Base-by-base conservation (phyloP, 441 rosid genomes). In the Gossypium lobatum region DNA sequence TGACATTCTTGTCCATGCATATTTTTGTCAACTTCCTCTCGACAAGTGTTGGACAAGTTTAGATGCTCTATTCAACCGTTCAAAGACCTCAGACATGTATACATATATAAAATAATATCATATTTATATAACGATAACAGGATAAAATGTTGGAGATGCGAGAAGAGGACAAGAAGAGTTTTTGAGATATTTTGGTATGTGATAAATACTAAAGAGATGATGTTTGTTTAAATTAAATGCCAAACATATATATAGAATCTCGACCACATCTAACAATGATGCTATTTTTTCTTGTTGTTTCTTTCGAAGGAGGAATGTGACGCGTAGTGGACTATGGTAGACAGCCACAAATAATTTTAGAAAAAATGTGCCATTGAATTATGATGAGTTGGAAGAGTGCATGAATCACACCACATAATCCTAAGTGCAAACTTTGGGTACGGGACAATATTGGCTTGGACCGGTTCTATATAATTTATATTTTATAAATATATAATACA, bases 181-280 rank as follows among this genome's bases (percentile, higher is more conserved):
- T 55, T 55, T 55, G 28, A 55, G 61, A 55, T 55, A 55, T 55
- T 55, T 61, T 61, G 45, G 14, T 6, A 26, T 14, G 64, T 31
- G 65, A 61, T 61, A 61, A 61, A 61, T 28, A 61, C 45, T 61
- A 61, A 28, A 61, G 18, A 14, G 42, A 28, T 28, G n/a, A 14
- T 28, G 18, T 14, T 28, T n/a, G 20, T 34, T 34, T 34, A 34
- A 34, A 34, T 28, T 61, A 7, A n/a, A 34, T 1, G 16, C 28
- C 52, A 39, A 64, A 7, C 67, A 71, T 34, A 34, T 34, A 34
- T 6, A 34, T 77, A 42, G 61, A 64, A 23, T 76, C 70, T 73
- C 70, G 77, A 50, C 64, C 61, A 50, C 76, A 65, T 79, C 80
- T 75, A 70, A 76, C 57, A 64, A 76, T 14, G 61, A 8, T 62